Conservation (phyloP, 495 filamentous ascomycete species). For the Trichoderma erinaceum region DNA sequence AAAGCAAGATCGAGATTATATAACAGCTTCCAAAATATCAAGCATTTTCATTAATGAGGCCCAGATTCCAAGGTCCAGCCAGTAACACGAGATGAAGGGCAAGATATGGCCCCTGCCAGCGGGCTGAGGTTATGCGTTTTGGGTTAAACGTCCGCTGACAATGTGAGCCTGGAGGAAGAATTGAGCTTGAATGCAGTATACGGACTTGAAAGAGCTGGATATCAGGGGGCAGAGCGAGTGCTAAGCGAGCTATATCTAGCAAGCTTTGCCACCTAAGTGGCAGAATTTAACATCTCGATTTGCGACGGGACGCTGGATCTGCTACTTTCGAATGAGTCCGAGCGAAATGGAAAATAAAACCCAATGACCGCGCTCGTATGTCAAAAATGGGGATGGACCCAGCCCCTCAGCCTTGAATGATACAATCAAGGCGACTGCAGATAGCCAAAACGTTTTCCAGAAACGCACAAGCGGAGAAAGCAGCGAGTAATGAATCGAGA, state of each 20-base stretch:
- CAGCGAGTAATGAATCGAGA: neutral
- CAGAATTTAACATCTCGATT: neutral
- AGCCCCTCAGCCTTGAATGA: neutral
- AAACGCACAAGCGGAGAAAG: neutral
- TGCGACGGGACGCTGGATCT: neutral
- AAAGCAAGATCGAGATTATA: neutral
- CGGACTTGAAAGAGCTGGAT: neutral
- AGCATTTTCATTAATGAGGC: neutral
- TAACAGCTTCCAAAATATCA: neutral
- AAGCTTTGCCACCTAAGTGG: slow-evolving; percentile 5
- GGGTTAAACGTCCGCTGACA: neutral
- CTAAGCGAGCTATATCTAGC: slow-evolving; percentile 7
- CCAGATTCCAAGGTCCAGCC: neutral
- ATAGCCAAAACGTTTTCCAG: neutral
- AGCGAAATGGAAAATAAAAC: neutral
- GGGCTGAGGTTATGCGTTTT: too few relatives aligned
- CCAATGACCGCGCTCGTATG: neutral
- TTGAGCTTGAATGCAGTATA: neutral
- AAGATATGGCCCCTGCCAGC: neutral
- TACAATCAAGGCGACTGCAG: slow-evolving; percentile 1
- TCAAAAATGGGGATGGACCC: neutral
- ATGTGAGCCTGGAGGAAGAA: neutral
- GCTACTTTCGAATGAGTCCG: neutral
- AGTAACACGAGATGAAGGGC: neutral
- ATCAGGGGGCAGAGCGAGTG: neutral